phyloP scores from a whole-genome alignment of 306 rosid species.

The Sicyos edulis region DNA sequence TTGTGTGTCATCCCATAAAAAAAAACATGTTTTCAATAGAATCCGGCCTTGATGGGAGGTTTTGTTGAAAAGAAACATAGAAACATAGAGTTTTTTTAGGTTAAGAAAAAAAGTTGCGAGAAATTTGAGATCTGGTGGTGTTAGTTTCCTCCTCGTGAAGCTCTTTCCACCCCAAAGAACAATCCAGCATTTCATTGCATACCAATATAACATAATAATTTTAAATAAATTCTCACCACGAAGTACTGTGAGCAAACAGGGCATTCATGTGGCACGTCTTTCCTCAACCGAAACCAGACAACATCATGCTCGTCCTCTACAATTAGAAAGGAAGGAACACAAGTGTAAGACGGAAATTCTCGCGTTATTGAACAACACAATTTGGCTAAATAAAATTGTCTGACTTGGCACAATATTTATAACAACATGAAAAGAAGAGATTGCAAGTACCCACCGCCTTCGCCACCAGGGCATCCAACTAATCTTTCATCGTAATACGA shows the following conservation, averaged over 20 bases:
- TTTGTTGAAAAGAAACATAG: background rate
- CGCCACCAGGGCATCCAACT: conserved; percentile 52
- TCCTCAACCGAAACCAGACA: conserved; percentile 54
- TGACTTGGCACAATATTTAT: background rate
- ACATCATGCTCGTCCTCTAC: conserved; percentile 54
- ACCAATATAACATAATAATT: background rate
- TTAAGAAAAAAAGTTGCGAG: background rate
- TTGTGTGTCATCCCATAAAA: background rate
- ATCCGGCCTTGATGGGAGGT: background rate
- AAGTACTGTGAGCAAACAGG: conserved; percentile 34
- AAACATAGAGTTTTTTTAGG: background rate
- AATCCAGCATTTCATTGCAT: background rate
- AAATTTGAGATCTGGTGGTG: background rate
- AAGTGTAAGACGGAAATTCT: background rate
- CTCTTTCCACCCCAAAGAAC: background rate
- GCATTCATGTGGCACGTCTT: conserved; percentile 41
- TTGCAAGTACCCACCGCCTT: conserved; percentile 30
- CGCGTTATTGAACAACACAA: background rate
- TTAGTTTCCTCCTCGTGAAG: background rate
- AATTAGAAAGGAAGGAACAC: background rate
- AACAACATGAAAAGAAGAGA: background rate
- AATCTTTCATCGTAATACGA: conserved; percentile 40
- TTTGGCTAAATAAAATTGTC: background rate
- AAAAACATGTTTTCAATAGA: background rate
- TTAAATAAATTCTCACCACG: background rate